Conservation (phyloP, 2,329 filamentous ascomycete genomes). For the Trichoderma sp. region DNA sequence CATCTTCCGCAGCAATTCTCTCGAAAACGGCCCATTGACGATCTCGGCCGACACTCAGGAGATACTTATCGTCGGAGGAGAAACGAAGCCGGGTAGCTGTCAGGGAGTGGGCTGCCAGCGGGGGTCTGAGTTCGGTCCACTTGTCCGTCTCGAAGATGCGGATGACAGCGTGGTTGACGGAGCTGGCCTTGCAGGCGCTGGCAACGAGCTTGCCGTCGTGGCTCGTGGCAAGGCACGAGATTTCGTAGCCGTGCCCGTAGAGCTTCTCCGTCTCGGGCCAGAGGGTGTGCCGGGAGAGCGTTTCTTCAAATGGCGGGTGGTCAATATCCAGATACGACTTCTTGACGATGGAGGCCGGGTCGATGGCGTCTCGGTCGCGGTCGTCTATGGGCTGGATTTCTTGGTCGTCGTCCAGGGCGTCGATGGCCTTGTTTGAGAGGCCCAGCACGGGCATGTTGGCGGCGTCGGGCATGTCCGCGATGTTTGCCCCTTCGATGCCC, state of each 20-base stretch:
- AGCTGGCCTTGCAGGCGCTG: conserved; percentile 89
- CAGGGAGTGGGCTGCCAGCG: conserved; percentile 78
- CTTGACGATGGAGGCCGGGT: conserved; percentile 53
- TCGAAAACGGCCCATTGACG: conserved; percentile 85
- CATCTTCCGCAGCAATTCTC: conserved; percentile 39
- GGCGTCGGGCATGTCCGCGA: conserved; percentile 67
- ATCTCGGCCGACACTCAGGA: conserved; percentile 88
- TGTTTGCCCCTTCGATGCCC: conserved; percentile 47
- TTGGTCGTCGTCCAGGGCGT: conserved; percentile 50
- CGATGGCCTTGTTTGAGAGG: conserved; percentile 90
- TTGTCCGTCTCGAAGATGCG: conserved; percentile 80
- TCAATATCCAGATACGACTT: conserved; percentile 62
- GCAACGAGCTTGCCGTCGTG: conserved; percentile 74
- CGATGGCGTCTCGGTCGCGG: conserved; percentile 51
- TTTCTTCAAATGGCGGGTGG: conserved; percentile 84
- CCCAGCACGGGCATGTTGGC: conserved; percentile 94
- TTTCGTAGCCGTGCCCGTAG: conserved; percentile 96
- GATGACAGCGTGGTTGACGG: conserved; percentile 90
- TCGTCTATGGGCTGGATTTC: conserved; percentile 44
- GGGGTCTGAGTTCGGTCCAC: conserved; percentile 84
- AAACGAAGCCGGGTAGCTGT: conserved; percentile 84
- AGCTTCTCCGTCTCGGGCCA: conserved; percentile 97
- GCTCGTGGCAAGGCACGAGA: conserved; percentile 78
- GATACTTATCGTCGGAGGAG: conserved; percentile 65
- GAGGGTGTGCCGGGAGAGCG: conserved; percentile 81